phyloP scores from a whole-genome alignment of 495 filamentous ascomycete genomes.

The Amorphotheca resinae region DNA sequence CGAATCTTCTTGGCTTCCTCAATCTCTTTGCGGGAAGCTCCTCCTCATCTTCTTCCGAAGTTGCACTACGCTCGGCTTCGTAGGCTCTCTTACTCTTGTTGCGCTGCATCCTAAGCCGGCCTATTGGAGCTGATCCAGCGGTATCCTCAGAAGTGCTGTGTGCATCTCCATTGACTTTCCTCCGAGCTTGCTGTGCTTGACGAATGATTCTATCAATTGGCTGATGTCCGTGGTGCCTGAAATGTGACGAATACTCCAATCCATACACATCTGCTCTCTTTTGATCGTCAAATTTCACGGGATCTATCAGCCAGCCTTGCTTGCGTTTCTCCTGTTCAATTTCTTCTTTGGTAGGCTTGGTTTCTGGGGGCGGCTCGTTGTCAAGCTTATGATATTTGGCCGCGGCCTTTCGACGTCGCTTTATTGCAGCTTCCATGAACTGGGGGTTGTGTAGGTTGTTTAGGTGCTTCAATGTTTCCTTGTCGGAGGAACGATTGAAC shows the following conservation, averaged over 20 bases:
- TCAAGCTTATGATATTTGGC: not conserved
- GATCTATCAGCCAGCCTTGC: conserved; percentile 5
- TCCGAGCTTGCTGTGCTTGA: not conserved
- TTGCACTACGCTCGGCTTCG: conserved; percentile 5
- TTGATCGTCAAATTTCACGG: conserved; percentile 11
- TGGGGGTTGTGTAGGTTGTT: conserved; percentile 2
- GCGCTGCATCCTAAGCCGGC: conserved; percentile 4
- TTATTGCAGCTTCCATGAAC: not conserved
- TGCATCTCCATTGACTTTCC: not conserved
- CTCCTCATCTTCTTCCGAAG: conserved; percentile 8
- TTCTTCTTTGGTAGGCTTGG: conserved; percentile 4
- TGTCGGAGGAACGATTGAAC: not conserved
- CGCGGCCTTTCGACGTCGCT: not conserved
- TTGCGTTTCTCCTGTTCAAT: conserved; percentile 7
- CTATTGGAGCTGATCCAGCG: not conserved
- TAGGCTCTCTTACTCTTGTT: conserved; percentile 1
- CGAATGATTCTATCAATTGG: not conserved
- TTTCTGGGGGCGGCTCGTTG: not conserved
- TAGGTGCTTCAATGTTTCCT: not conserved
- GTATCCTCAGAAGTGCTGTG: not conserved
- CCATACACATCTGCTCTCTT: conserved; percentile 15
- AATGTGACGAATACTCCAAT: conserved; percentile 8
- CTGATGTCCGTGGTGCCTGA: conserved; percentile 6
- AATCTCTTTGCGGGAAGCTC: conserved; percentile 12
- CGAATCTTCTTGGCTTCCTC: conserved; percentile 5